phyloP scores from a whole-genome alignment of 345 rosid genomes.

The Camelina laxa region DNA sequence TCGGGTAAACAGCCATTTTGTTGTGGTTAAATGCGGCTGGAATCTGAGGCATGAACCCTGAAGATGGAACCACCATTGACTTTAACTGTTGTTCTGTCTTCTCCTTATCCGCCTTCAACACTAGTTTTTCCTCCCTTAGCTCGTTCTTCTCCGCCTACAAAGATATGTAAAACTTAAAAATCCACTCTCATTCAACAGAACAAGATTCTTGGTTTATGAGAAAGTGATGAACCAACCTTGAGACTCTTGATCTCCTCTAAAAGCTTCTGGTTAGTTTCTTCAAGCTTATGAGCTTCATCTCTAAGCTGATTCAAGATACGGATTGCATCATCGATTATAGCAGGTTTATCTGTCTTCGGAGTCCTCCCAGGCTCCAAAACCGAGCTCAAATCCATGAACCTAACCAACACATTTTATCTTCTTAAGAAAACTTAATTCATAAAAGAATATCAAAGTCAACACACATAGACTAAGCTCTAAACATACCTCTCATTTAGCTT shows the following conservation, averaged over 20 bases:
- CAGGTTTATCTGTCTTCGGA: slow-evolving; percentile 80
- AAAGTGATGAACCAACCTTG: slow-evolving; percentile 61
- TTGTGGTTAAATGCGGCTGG: slow-evolving; percentile 62
- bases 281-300: slow-evolving; percentile 74
- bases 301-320: slow-evolving; percentile 78
- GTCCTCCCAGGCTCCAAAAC: slow-evolving; percentile 85
- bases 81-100: slow-evolving; percentile 77
- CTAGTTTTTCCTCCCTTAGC: slow-evolving; percentile 83
- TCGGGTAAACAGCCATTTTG: slow-evolving; percentile 70
- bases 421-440: slow-evolving; percentile 7
- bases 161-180: neutral
- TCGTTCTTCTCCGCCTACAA: slow-evolving; percentile 84
- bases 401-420: slow-evolving; percentile 34
- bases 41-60: slow-evolving; percentile 58
- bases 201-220: slow-evolving; percentile 6
- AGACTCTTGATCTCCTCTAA: slow-evolving; percentile 78
- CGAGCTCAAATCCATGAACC: slow-evolving; percentile 82
- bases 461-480: slow-evolving; percentile 5
- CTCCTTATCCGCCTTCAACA: slow-evolving; percentile 76
- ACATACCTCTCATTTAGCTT: slow-evolving; percentile 75
- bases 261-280: slow-evolving; percentile 78
- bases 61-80: slow-evolving; percentile 55
- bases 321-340: slow-evolving; percentile 83
- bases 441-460: neutral
- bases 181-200: neutral